Percentiles rank a stretch among this genome's conserved stretches.
Conservation (phyloP, 2,329 filamentous ascomycete genomes). For the Trichoderma atroviride region DNA sequence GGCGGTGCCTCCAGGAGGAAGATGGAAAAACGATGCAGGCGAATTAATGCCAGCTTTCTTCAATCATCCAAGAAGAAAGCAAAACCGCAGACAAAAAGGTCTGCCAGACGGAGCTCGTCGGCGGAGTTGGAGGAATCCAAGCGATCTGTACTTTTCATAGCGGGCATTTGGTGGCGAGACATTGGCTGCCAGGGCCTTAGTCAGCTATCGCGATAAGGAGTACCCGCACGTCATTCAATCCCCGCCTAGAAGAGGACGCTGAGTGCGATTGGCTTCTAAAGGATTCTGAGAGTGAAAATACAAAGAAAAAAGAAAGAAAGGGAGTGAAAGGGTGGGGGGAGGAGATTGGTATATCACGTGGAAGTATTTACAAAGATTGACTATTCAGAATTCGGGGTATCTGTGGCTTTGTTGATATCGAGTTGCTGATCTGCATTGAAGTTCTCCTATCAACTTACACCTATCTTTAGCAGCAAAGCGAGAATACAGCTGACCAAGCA, state of each 20-base stretch:
- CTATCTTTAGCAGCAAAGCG: no score
- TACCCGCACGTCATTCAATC: slow-evolving; percentile 16
- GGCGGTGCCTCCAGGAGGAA: slow-evolving; percentile 7
- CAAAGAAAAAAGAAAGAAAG: neutral
- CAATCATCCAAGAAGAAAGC: slow-evolving; percentile 18
- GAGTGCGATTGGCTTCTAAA: neutral
- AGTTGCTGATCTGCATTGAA: neutral
- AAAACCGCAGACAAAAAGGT: slow-evolving; percentile 1
- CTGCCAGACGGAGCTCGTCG: slow-evolving; percentile 1
- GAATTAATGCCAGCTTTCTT: slow-evolving; percentile 8
- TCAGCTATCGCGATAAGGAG: slow-evolving; percentile 22
- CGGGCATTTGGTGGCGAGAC: slow-evolving; percentile 23
- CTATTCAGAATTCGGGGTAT: neutral
- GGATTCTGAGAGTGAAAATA: neutral
- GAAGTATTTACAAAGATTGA: neutral
- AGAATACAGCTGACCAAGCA: no score
- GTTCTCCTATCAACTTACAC: neutral
- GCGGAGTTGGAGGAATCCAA: slow-evolving; percentile 8
- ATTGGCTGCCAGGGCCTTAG: neutral
- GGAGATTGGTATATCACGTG: neutral
- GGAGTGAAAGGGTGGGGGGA: neutral
- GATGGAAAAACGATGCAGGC: neutral
- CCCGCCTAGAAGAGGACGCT: neutral
- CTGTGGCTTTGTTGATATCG: neutral
- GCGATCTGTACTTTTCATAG: slow-evolving; percentile 31